Evolutionary conservation across 1,284 basidiomycete species (phyloP).

Genomic region (Schizophyllum commune): DNA sequence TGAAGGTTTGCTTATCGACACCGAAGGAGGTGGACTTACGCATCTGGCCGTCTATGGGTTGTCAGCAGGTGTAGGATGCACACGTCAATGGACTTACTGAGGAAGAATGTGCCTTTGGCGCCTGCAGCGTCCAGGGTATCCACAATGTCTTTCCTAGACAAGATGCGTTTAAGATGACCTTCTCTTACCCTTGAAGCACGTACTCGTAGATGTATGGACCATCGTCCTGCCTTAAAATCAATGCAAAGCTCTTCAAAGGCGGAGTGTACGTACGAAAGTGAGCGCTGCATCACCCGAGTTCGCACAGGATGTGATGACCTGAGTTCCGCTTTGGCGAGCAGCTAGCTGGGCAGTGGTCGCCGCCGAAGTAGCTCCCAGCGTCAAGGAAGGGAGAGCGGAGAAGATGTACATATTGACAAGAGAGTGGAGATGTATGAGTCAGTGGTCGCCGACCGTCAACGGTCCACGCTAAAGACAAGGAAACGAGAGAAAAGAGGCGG

Average conservation of each 20-base stretch:
- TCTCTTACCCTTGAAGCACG: conserved; percentile 14
- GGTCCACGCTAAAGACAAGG: background rate
- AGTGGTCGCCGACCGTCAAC: background rate
- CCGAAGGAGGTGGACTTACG: conserved; percentile 17
- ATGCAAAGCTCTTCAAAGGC: background rate
- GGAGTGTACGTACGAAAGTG: conserved; percentile 32
- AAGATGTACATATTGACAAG: background rate
- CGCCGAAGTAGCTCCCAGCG: background rate
- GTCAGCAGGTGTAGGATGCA: background rate
- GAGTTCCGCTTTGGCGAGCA: background rate
- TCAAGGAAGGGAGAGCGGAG: background rate
- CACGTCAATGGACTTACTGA: conserved; percentile 29
- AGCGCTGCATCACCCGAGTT: conserved; percentile 30
- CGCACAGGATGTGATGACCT: conserved; percentile 14
- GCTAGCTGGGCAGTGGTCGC: no score
- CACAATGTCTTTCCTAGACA: conserved; percentile 28
- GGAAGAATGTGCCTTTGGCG: conserved; percentile 47
- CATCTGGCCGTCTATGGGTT: conserved; percentile 28
- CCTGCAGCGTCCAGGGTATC: conserved; percentile 27
- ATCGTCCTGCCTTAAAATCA: conserved; percentile 28
- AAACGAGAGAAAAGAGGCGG: background rate
- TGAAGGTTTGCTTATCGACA: conserved; percentile 14
- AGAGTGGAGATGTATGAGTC: background rate
- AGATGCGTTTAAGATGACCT: background rate
- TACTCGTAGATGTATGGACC: conserved; percentile 34